Conservation (phyloP, 257 asterid genomes). For the Nicotiana benthamiana region DNA sequence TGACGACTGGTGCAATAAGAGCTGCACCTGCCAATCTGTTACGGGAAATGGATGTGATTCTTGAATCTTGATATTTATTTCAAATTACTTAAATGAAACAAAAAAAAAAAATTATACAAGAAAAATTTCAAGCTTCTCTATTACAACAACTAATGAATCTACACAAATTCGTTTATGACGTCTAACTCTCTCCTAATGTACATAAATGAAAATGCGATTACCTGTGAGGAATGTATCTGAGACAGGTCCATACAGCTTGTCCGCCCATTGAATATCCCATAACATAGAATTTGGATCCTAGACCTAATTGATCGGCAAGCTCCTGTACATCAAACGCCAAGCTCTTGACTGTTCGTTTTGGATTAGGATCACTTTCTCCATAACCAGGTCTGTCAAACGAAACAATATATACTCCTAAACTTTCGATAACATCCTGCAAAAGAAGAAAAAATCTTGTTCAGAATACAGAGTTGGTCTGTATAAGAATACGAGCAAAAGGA, state of each 20-base stretch:
- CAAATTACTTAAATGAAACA: neutral
- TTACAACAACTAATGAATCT: neutral
- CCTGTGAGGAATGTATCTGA: slow-evolving; percentile 94
- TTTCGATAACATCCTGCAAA: slow-evolving; percentile 53
- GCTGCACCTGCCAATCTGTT: slow-evolving; percentile 83
- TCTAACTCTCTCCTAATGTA: neutral
- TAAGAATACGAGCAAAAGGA: neutral
- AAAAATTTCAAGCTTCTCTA: slow-evolving; percentile 23
- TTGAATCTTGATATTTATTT: neutral
- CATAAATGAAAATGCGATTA: slow-evolving; percentile 3
- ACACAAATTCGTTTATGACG: slow-evolving; percentile 1
- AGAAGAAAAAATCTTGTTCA: neutral
- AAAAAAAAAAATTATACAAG: neutral
- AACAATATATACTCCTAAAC: slow-evolving; percentile 54
- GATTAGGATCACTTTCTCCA: slow-evolving; percentile 91
- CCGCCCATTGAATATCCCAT: slow-evolving; percentile 90
- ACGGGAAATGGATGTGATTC: slow-evolving; percentile 1
- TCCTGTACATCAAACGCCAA: slow-evolving; percentile 66
- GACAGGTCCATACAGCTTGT: slow-evolving; percentile 69
- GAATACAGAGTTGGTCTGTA: neutral
- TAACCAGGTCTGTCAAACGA: slow-evolving; percentile 92
- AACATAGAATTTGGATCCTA: slow-evolving; percentile 68
- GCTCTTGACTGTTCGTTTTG: slow-evolving; percentile 53
- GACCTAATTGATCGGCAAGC: slow-evolving; percentile 77
- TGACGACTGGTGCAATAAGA: slow-evolving; percentile 64